Conservation (phyloP, 2,329 filamentous ascomycete species). For the Pestalotiopsis sp. region DNA sequence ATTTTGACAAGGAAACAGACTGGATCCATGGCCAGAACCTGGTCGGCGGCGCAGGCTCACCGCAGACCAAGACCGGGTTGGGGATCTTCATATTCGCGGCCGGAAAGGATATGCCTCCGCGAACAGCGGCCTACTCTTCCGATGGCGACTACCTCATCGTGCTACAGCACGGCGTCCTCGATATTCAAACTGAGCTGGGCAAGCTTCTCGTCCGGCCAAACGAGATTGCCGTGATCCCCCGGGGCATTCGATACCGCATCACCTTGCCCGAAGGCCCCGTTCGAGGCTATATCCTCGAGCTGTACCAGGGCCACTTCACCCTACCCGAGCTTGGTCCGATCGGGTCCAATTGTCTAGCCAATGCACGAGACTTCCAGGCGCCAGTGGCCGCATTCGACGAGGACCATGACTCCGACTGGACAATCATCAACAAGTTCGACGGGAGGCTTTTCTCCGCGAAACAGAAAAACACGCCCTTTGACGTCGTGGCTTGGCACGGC, state of each 20-base stretch:
- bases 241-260: constrained; percentile 76
- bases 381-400: constrained; percentile 70
- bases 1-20: constrained; percentile 60
- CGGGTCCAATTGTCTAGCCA: constrained; percentile 74
- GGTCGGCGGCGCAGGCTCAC: constrained; percentile 78
- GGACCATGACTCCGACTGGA: constrained; percentile 43
- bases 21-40: constrained; percentile 64
- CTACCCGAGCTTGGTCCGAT: constrained; percentile 76
- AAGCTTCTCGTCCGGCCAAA: constrained; percentile 75
- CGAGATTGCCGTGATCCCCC: constrained; percentile 77
- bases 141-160: constrained; percentile 81
- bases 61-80: constrained; percentile 76
- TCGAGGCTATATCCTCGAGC: constrained; percentile 75
- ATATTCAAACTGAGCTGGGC: constrained; percentile 79
- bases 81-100: constrained; percentile 83
- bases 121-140: constrained; percentile 80
- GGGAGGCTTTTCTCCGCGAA: constrained; percentile 62
- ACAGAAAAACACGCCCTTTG: constrained; percentile 75
- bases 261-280: constrained; percentile 62
- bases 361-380: constrained; percentile 66
- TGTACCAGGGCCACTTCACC: constrained; percentile 73
- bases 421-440: constrained; percentile 15
- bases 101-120: constrained; percentile 73
- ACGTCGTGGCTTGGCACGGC: constrained; percentile 81
- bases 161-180: constrained; percentile 72